Conservation (phyloP, 306 rosid genomes). For the Dalbergia cultrata region DNA sequence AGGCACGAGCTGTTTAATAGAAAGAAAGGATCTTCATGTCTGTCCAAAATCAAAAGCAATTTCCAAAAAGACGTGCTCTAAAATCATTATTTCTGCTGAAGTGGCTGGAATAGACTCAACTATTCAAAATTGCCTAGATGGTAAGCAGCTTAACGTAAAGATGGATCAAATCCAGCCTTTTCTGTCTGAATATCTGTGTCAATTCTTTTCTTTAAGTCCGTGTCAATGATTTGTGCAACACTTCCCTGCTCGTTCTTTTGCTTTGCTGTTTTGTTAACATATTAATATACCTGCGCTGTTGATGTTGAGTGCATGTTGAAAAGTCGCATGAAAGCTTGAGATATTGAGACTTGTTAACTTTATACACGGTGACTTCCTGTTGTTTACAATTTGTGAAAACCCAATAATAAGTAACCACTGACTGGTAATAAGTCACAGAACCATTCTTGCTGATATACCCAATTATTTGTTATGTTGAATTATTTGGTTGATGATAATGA, state of each 20-base stretch:
- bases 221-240: neutral
- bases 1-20: slow-evolving; percentile 75
- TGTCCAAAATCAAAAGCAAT: slow-evolving; percentile 79
- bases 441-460: too few relatives aligned
- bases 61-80: slow-evolving; percentile 75
- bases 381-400: too few relatives aligned
- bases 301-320: slow-evolving; percentile 11
- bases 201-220: neutral
- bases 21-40: slow-evolving; percentile 75
- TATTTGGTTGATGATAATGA: too few relatives aligned
- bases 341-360: slow-evolving; percentile 6
- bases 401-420: too few relatives aligned
- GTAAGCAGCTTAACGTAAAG: slow-evolving; percentile 56
- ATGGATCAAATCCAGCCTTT: slow-evolving; percentile 13
- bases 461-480: too few relatives aligned
- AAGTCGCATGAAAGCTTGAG: slow-evolving; percentile 16
- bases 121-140: slow-evolving; percentile 62
- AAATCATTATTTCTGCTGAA: slow-evolving; percentile 59
- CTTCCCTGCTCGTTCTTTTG: slow-evolving; percentile 16
- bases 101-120: slow-evolving; percentile 61
- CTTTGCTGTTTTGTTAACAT: slow-evolving; percentile 24
- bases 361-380: neutral
- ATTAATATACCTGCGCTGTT: neutral
- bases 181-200: neutral
- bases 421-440: too few relatives aligned